Base-by-base conservation (phyloP, 2,329 filamentous ascomycete genomes). In the Neonectria magnoliae region DNA sequence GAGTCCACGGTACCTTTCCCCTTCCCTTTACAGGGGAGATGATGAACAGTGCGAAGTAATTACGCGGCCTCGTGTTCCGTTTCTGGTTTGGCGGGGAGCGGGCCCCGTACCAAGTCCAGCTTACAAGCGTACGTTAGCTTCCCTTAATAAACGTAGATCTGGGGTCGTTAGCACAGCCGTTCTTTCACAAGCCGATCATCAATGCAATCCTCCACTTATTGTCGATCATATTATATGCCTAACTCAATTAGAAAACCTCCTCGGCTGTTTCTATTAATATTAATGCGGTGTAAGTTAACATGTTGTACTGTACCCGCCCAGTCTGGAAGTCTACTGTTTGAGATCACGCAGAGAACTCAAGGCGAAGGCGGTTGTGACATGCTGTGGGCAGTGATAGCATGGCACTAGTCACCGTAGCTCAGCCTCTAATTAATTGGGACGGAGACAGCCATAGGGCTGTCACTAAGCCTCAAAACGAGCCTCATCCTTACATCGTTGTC, bases 121-220 rank as follows among this genome's bases (percentile, higher is more conserved):
- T 25, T 25, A 25, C 36, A 38, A 38, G 6, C 3, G 36, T 9
- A 52, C 57, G 16, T 59, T 52, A 52, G 47, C 57, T 59, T 10
- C 55, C 20, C 33, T 27, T 44, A 33, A 42, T 25, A 58, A 25
- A 54, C 25, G 22, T 29, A 27, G 45, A 57, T 62, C 60, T 13
- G 60, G 60, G 60, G 54, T 62, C 25, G 47, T 47, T 62, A 62
- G 53, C 16, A 31, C n/a, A 25, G 25, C 6, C 20, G 7, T n/a
- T 14, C 27, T 42, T 18, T 10, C 3, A 20, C 16, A 14, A 51
- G 48, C 14, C 22, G 31, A 36, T 60, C 31, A n/a, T 13, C 41
- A 48, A 22, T 20, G 20, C 25, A 57, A 8, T 27, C 47, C 47
- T 48, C 42, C 42, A 50, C 55, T 57, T 29, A n/a, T 29, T 20